Evolutionary conservation across 2,329 filamentous ascomycete genomes (phyloP).

Genomic region (Gnomoniopsis sp.): DNA sequence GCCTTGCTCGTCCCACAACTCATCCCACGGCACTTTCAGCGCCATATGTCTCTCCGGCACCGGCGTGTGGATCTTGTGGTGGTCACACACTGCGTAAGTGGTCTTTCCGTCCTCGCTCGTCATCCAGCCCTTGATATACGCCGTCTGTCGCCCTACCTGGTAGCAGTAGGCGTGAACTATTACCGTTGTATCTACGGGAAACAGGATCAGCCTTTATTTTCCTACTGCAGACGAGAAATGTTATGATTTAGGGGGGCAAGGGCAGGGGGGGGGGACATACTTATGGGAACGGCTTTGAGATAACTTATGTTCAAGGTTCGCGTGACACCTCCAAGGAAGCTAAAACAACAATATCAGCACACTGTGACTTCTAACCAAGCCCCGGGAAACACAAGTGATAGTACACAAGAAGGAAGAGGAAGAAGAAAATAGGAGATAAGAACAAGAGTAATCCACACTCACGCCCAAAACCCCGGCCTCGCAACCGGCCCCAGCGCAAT

Average conservation of each 20-base stretch:
- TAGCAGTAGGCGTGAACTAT: conserved; percentile 39
- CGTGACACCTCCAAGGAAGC: conserved; percentile 47
- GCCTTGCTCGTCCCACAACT: conserved; percentile 31
- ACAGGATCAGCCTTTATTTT: no score
- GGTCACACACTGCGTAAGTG: conserved; percentile 46
- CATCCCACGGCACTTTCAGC: conserved; percentile 40
- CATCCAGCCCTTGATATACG: conserved; percentile 48
- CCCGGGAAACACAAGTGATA: no score
- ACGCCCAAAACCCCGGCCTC: conserved; percentile 46
- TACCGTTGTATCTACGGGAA: conserved; percentile 31
- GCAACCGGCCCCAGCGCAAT: conserved; percentile 45
- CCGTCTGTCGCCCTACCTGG: conserved; percentile 47
- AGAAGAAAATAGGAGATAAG: no score
- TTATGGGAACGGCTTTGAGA: conserved; percentile 44
- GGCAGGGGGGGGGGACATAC: conserved; percentile 20
- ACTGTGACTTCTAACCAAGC: no score
- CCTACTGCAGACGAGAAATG: no score
- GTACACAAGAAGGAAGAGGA: no score
- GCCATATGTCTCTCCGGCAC: conserved; percentile 35
- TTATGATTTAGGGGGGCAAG: no score
- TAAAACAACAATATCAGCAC: conserved; percentile 21
- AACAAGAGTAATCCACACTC: no score
- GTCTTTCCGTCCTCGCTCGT: conserved; percentile 43
- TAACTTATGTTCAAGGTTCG: conserved; percentile 49
- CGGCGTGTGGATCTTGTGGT: conserved; percentile 47